Conservation (phyloP, 805 yeast species). For the Myxozyma vanderwaltii region DNA sequence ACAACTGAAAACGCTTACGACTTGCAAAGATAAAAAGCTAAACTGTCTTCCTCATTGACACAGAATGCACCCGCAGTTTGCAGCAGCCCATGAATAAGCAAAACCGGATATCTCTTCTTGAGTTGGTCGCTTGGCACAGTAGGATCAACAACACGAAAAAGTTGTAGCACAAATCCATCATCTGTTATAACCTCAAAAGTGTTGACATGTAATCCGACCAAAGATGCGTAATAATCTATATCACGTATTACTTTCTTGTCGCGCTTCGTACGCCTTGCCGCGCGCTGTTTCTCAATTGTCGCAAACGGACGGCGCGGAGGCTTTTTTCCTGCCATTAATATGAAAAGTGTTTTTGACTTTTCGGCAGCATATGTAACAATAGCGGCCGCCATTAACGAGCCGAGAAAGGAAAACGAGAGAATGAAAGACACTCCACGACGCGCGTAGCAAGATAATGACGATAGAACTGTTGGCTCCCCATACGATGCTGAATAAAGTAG, state of each 20-base stretch:
- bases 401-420: conserved; percentile 25
- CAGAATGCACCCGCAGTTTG: conserved; percentile 86
- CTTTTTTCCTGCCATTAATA: background rate
- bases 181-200: conserved; percentile 65
- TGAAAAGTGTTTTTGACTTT: background rate
- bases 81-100: conserved; percentile 81
- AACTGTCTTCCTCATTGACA: conserved; percentile 76
- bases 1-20: conserved; percentile 17
- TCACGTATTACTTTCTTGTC: conserved; percentile 52
- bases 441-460: conserved; percentile 8
- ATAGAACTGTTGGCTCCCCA: conserved; percentile 2
- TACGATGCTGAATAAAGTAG: conserved; percentile 7
- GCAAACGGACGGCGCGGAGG: conserved; percentile 21
- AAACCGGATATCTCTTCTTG: conserved; percentile 57
- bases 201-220: conserved; percentile 60
- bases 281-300: conserved; percentile 22
- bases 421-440: conserved; percentile 22
- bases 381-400: conserved; percentile 23
- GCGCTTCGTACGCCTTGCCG: conserved; percentile 35
- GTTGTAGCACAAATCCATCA: conserved; percentile 75
- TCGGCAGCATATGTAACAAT: conserved; percentile 3
- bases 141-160: conserved; percentile 65
- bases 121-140: conserved; percentile 41
- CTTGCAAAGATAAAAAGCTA: conserved; percentile 59
- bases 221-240: conserved; percentile 66